A percentile compares a stretch with the other conserved stretches of the same genome.
These are phyloP conservation scores for Solanum pimpinellifolium DNA, from an alignment of 257 asterid genomes.

Conservation along the genomic window DNA sequence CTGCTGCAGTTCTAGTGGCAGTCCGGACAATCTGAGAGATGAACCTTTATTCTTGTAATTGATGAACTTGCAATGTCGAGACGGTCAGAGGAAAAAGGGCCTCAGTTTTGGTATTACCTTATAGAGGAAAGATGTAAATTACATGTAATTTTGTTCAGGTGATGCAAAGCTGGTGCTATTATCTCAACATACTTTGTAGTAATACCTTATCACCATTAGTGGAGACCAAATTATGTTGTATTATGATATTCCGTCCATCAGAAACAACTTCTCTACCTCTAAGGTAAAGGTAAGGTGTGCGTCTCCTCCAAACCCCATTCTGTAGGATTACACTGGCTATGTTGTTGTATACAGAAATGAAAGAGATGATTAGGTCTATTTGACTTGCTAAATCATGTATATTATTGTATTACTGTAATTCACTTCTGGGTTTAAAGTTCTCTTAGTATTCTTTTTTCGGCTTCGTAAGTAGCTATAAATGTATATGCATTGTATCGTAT, in stretches of 20 bases:
- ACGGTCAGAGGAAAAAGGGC: neutral
- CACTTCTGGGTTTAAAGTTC: neutral
- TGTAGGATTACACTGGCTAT: neutral
- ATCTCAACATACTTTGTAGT: neutral
- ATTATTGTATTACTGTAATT: neutral
- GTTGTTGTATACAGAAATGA: neutral
- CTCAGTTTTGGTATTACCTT: neutral
- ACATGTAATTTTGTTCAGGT: neutral
- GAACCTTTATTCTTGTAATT: neutral
- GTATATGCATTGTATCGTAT: neutral
- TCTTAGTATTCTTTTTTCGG: neutral
- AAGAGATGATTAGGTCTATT: conserved; percentile 1
- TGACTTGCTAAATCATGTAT: conserved; percentile 4
- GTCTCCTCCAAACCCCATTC: neutral
- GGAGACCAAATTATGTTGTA: conserved; percentile 9
- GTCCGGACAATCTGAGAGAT: conserved; percentile 8
- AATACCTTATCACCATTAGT: neutral
- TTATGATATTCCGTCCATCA: neutral
- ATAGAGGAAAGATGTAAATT: neutral
- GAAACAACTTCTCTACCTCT: neutral
- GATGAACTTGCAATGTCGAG: neutral
- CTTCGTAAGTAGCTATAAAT: neutral
- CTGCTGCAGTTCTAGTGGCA: conserved; percentile 54
- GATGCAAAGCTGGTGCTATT: neutral
- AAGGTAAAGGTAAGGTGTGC: neutral